Evolutionary conservation across 2,329 filamentous ascomycete genomes (phyloP).

Genomic region (Fusarium sp.): DNA sequence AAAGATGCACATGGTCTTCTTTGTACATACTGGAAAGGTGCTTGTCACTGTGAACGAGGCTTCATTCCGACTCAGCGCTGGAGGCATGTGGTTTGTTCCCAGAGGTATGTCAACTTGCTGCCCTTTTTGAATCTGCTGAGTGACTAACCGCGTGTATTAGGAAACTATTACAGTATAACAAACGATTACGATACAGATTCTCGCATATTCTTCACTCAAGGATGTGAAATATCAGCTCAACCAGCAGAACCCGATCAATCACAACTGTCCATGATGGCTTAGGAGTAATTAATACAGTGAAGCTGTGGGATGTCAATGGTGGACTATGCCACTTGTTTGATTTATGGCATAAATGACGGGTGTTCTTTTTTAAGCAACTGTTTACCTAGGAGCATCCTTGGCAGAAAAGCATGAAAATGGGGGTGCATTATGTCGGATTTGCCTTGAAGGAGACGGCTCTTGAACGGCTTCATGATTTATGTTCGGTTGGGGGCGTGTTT

Average conservation of each 20-base stretch:
- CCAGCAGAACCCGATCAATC: conserved; percentile 41
- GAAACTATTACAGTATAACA: conserved; percentile 91
- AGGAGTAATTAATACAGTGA: background rate
- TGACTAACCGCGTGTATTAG: conserved; percentile 58
- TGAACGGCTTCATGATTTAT: conserved; percentile 41
- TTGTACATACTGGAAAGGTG: conserved; percentile 86
- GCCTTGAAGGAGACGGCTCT: conserved; percentile 7
- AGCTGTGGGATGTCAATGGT: conserved; percentile 1
- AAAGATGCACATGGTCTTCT: conserved; percentile 98
- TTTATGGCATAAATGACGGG: background rate
- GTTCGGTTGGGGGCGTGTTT: conserved; percentile 23
- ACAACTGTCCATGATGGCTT: conserved; percentile 39
- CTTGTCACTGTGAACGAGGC: conserved; percentile 81
- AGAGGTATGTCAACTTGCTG: conserved; percentile 73
- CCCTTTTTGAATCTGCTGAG: background rate
- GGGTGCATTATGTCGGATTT: conserved; percentile 9
- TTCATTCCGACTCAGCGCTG: conserved; percentile 84
- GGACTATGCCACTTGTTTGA: background rate
- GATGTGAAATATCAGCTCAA: conserved; percentile 67
- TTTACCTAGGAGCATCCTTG: background rate
- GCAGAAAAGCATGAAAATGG: conserved; percentile 6
- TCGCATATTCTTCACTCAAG: conserved; percentile 92
- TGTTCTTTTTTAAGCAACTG: conserved; percentile 9
- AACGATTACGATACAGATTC: conserved; percentile 81
- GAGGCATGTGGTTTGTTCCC: conserved; percentile 94